These are phyloP conservation scores for Pinus albicaulis DNA, from an alignment of 75 land plant genomes.

Conservation along the genomic window DNA sequence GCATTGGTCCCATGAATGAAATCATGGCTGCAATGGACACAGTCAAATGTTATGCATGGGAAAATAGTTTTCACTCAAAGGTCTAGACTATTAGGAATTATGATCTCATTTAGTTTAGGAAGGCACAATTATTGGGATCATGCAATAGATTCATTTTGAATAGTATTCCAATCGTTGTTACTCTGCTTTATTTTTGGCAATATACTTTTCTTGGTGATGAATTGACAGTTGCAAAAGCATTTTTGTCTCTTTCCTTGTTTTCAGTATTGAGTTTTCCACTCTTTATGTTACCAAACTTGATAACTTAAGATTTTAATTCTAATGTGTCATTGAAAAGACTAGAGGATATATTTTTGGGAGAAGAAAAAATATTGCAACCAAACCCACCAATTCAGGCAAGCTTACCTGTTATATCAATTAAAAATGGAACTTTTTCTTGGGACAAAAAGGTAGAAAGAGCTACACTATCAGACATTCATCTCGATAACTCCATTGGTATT, in stretches of 20 bases:
- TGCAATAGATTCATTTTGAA: conserved; percentile 75
- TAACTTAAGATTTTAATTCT: conserved; percentile 87
- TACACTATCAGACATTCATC: conserved; percentile 78
- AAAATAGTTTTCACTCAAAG: conserved; percentile 73
- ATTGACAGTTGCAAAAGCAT: conserved; percentile 89
- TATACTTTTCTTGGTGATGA: conserved; percentile 83
- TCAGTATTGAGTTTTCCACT: conserved; percentile 86
- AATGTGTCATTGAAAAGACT: conserved; percentile 86
- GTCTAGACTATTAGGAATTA: conserved; percentile 69
- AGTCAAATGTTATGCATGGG: conserved; percentile 93
- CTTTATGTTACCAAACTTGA: conserved; percentile 90
- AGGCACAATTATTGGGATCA: conserved; percentile 75
- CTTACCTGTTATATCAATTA: conserved; percentile 78
- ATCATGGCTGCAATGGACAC: too few species aligned
- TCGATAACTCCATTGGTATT: conserved; percentile 78
- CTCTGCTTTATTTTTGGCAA: conserved; percentile 78
- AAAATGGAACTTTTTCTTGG: conserved; percentile 90
- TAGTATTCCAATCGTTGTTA: conserved; percentile 88
- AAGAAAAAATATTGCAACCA: conserved; percentile 64
- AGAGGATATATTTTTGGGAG: conserved; percentile 74
- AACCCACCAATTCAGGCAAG: conserved; percentile 79
- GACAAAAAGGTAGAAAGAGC: conserved; percentile 79
- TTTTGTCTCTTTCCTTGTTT: conserved; percentile 93
- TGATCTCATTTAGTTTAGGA: conserved; percentile 90
- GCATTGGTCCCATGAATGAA: too few species aligned